phyloP scores from a whole-genome alignment of 441 rosid species.

The Gossypium laxum region DNA sequence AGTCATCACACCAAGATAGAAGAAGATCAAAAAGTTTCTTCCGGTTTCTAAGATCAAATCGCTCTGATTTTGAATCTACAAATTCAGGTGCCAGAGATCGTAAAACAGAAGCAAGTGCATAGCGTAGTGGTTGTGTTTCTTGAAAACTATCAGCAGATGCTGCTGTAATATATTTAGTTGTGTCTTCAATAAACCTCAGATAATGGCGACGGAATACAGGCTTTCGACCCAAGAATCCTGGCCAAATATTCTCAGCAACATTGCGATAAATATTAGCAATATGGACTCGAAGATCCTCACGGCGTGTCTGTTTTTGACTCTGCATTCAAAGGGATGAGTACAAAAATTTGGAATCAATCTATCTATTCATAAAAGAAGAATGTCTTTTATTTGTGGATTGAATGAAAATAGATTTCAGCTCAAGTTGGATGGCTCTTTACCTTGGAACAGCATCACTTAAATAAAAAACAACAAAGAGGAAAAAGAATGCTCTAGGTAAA shows the following conservation, averaged over 20 bases:
- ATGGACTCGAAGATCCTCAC: slow-evolving; percentile 85
- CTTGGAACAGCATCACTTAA: not conserved
- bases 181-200: slow-evolving; percentile 85
- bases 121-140: slow-evolving; percentile 89
- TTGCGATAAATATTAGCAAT: slow-evolving; percentile 82
- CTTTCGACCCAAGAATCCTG: slow-evolving; percentile 79
- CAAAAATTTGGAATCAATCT: not conserved
- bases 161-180: slow-evolving; percentile 52
- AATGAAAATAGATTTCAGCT: not conserved
- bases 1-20: slow-evolving; percentile 86
- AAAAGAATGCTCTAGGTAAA: not conserved
- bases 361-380: not conserved
- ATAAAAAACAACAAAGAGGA: not conserved
- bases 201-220: slow-evolving; percentile 83
- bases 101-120: slow-evolving; percentile 81
- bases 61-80: slow-evolving; percentile 86
- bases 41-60: slow-evolving; percentile 78
- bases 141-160: slow-evolving; percentile 75
- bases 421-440: not conserved
- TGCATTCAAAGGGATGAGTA: slow-evolving; percentile 32
- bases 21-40: slow-evolving; percentile 87
- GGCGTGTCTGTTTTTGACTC: slow-evolving; percentile 79
- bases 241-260: slow-evolving; percentile 91
- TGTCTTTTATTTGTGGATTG: not conserved
- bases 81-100: slow-evolving; percentile 94